Percentiles rank a stretch among this genome's conserved stretches.
These are phyloP conservation scores for Penicillium manginii DNA, from an alignment of 495 filamentous ascomycete genomes.

Conservation along the genomic window DNA sequence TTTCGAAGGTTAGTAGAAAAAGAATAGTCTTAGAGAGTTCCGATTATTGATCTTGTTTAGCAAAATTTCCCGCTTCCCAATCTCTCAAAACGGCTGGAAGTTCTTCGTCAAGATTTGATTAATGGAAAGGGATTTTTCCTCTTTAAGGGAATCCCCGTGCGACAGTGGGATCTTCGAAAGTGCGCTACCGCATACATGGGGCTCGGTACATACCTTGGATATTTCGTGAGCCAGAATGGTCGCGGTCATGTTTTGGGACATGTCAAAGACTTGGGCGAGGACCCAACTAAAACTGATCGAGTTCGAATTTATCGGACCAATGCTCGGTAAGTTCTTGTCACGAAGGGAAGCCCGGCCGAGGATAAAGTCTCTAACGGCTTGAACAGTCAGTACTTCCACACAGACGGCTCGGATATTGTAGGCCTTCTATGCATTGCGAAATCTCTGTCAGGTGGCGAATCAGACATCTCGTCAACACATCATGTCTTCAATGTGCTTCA, in stretches of 20 bases:
- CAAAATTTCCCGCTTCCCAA: slow-evolving; percentile 63
- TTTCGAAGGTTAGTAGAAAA: slow-evolving; percentile 59
- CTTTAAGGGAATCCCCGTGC: slow-evolving; percentile 82
- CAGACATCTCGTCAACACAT: slow-evolving; percentile 75
- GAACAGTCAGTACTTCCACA: slow-evolving; percentile 73
- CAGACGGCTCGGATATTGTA: slow-evolving; percentile 76
- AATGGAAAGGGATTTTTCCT: slow-evolving; percentile 88
- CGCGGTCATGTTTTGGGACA: slow-evolving; percentile 89
- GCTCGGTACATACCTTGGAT: slow-evolving; percentile 82
- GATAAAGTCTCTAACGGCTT: neutral
- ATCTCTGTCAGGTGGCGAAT: slow-evolving; percentile 77
- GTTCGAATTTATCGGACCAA: slow-evolving; percentile 91
- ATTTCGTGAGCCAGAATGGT: slow-evolving; percentile 84
- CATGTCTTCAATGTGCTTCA: slow-evolving; percentile 78
- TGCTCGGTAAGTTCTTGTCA: slow-evolving; percentile 58
- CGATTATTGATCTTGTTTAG: slow-evolving; percentile 12
- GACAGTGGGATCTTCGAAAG: slow-evolving; percentile 77
- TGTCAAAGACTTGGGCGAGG: slow-evolving; percentile 87
- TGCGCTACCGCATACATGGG: slow-evolving; percentile 89
- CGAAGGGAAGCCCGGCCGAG: neutral
- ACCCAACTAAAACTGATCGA: slow-evolving; percentile 75
- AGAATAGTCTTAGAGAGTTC: neutral
- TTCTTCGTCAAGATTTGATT: slow-evolving; percentile 69
- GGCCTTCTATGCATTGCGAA: slow-evolving; percentile 78
- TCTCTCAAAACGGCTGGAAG: slow-evolving; percentile 56